Conservation (phyloP, 106 monocot species). For the Apostasia shenzhenica region DNA sequence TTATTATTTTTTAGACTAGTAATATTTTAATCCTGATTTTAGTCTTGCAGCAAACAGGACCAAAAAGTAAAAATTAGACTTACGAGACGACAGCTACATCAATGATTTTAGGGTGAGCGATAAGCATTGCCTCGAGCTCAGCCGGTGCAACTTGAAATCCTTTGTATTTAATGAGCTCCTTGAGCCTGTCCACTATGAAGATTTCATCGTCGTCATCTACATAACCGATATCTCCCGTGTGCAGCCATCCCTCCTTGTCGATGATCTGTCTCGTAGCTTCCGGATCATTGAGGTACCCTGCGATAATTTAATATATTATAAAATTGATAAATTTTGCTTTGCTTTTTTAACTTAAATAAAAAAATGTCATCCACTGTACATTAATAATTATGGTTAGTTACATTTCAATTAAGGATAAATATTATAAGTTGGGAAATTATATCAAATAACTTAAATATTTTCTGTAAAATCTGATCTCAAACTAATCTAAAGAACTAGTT, state of each 20-base stretch:
- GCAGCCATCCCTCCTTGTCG: constrained; percentile 77
- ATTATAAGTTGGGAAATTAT: too few relatives aligned
- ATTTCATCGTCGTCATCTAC: constrained; percentile 81
- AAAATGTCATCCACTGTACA: too few relatives aligned
- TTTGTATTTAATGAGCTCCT: constrained; percentile 89
- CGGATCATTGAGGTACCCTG: constrained; percentile 77
- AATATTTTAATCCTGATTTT: too few relatives aligned
- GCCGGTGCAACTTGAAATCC: constrained; percentile 64
- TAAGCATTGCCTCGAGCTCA: constrained; percentile 52
- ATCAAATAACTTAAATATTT: too few relatives aligned
- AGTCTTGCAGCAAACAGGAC: too few relatives aligned
- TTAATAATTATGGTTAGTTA: too few relatives aligned
- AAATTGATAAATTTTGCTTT: background rate
- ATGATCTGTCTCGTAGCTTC: constrained; percentile 56
- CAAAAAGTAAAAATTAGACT: background rate
- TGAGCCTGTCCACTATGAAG: constrained; percentile 83
- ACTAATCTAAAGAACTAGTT: too few relatives aligned
- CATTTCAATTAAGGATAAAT: too few relatives aligned
- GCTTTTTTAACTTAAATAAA: background rate
- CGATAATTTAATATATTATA: background rate
- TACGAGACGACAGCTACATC: constrained; percentile 49
- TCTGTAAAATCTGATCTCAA: too few relatives aligned
- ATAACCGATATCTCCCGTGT: constrained; percentile 78
- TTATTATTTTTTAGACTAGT: too few relatives aligned
- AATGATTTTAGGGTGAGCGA: constrained; percentile 27